Evolutionary conservation across 345 rosid genomes (phyloP).

Genomic region (Corymbia maculata): DNA sequence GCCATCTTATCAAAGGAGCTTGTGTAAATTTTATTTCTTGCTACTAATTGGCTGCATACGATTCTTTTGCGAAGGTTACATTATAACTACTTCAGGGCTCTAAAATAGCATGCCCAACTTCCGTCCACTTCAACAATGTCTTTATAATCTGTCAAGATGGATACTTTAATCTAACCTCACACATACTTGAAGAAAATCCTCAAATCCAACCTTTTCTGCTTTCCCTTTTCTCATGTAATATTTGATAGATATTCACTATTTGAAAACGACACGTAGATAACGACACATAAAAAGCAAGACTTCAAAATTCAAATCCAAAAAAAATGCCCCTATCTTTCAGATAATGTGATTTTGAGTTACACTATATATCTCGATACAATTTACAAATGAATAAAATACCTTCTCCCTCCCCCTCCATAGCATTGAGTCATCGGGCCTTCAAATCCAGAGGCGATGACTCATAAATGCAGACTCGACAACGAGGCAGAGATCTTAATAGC

Average conservation of each 20-base stretch:
- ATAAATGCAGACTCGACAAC: too few relatives aligned
- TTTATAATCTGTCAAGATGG: too few relatives aligned
- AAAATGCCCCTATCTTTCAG: too few relatives aligned
- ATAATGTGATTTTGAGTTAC: neutral
- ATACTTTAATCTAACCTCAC: neutral
- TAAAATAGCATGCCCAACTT: rapidly evolving
- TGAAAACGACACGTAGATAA: rapidly evolving
- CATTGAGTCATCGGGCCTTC: neutral
- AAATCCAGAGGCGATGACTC: neutral
- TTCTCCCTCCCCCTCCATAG: neutral
- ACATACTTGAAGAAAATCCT: neutral
- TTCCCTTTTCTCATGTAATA: neutral
- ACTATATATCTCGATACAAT: neutral
- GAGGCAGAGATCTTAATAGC: too few relatives aligned
- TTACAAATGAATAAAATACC: too few relatives aligned
- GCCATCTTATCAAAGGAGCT: neutral
- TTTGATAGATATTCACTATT: neutral
- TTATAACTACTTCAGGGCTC: neutral
- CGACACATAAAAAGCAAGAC: neutral
- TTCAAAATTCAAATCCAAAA: too few relatives aligned
- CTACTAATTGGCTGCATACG: rapidly evolving
- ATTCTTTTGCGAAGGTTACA: neutral
- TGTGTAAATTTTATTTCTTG: neutral
- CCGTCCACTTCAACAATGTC: neutral
- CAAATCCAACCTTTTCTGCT: too few relatives aligned